phyloP scores from a whole-genome alignment of 2,329 filamentous ascomycete genomes.

The Phyllosticta capitalensis region DNA sequence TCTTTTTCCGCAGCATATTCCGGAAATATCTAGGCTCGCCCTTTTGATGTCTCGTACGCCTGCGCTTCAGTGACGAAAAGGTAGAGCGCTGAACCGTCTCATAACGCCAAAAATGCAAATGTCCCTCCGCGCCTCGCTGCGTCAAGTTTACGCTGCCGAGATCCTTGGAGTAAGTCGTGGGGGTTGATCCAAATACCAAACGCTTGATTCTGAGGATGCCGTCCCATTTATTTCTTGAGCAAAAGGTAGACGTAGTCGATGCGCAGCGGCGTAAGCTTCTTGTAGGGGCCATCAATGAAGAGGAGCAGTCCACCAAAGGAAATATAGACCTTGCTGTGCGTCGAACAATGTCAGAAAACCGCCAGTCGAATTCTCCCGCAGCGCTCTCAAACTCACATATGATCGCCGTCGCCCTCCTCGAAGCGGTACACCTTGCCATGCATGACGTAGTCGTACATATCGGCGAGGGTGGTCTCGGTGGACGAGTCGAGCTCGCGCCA shows the following conservation, averaged over 20 bases:
- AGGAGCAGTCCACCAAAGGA: slow-evolving; percentile 90
- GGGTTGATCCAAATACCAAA: background rate
- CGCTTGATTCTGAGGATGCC: slow-evolving; percentile 1
- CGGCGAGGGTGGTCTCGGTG: slow-evolving; percentile 47
- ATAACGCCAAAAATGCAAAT: slow-evolving; percentile 9
- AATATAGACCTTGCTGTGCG: slow-evolving; percentile 76
- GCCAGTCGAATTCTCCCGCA: slow-evolving; percentile 3
- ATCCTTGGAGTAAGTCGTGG: no score
- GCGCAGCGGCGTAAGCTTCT: slow-evolving; percentile 83
- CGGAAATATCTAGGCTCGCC: background rate
- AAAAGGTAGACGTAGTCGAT: slow-evolving; percentile 93
- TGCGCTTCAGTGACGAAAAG: background rate
- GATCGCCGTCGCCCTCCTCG: slow-evolving; percentile 72
- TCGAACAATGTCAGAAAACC: slow-evolving; percentile 12
- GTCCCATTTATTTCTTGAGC: slow-evolving; percentile 66
- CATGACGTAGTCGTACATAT: slow-evolving; percentile 81
- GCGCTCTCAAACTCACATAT: slow-evolving; percentile 67
- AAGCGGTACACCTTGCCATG: slow-evolving; percentile 85
- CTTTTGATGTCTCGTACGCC: slow-evolving; percentile 1
- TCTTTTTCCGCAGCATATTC: slow-evolving; percentile 7
- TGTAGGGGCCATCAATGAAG: slow-evolving; percentile 86
- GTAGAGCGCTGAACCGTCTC: background rate
- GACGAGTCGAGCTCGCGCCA: slow-evolving; percentile 58
- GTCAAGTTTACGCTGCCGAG: background rate
- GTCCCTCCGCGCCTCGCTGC: background rate